Evolutionary conservation across 2,329 filamentous ascomycete species (phyloP), one percentile per base, ranked within the genome.

Genomic region (Gaeumannomyces tritici): DNA sequence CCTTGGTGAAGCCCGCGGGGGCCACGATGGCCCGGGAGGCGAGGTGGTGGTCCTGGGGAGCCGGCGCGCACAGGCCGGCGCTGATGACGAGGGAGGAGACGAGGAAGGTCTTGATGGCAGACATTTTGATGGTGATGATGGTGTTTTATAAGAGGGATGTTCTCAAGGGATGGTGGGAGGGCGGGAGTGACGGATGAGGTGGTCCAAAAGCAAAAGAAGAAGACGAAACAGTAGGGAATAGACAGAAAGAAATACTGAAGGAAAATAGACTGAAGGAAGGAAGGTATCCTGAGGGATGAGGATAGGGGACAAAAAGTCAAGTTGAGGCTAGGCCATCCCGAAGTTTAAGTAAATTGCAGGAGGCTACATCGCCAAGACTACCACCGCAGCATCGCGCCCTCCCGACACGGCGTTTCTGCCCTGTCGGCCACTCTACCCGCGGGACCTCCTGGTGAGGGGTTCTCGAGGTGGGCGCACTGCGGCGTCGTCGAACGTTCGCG

Each of bases 1-100:
- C 63, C 33, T 33, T 62, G 31, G 27, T 60, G 64, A 62, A 61
- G 55, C 66, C 66, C 15, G 42, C 33, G 1, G 66, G 65, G 18
- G 64, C 55, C 55, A 57, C 35, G 55, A 67, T 60, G 59, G 58
- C 31, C 55, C 27, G 31, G 26, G 58, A 24, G 13, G 57, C 33
- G 57, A 15, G 12, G n/a, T 11, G 28, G 42, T 47, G 15, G 26
- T 24, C 27, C 33, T 35, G 33, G 13, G 33, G 29, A 31, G 29
- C 29, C 18, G 35, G 13, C 35, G 58, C 24, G 59, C 35, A 42
- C 18, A 60, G 59, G 42, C 59, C 59, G 42, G 35, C 51, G 12
- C 59, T 15, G 21, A 42, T 18, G 59, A 31, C 27, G 59, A 60
- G 59, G 59, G 59, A 42, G 35, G 51, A 29, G 29, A 60, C 7